Conservation (phyloP, 2,329 filamentous ascomycete species). For the Shiraia sp. region DNA sequence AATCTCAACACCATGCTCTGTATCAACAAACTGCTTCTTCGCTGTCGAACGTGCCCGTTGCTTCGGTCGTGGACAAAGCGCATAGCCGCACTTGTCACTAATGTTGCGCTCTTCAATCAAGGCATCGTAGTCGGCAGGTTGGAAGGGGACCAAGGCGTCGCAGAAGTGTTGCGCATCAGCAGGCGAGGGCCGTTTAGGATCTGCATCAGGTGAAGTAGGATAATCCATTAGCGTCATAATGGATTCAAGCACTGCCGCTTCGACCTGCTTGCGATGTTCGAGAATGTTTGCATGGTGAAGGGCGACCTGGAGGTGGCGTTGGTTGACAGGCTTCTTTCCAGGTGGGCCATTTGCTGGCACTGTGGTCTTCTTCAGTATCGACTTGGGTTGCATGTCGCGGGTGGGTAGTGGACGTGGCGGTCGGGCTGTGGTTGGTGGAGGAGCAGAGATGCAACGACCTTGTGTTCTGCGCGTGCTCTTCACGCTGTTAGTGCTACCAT, state of each 20-base stretch:
- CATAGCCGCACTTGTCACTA: slow-evolving; percentile 80
- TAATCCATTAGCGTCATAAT: slow-evolving; percentile 72
- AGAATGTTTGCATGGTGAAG: slow-evolving; percentile 81
- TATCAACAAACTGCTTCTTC: slow-evolving; percentile 68
- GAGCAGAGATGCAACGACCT: not conserved
- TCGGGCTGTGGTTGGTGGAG: slow-evolving; percentile 1
- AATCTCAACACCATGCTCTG: slow-evolving; percentile 61
- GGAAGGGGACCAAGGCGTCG: slow-evolving; percentile 70
- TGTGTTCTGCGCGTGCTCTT: too few species aligned
- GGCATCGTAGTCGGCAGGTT: slow-evolving; percentile 86
- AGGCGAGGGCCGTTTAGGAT: slow-evolving; percentile 56
- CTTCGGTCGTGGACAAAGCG: slow-evolving; percentile 71
- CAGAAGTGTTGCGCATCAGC: slow-evolving; percentile 70
- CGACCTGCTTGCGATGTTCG: slow-evolving; percentile 78
- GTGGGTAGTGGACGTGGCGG: not conserved
- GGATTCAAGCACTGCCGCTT: slow-evolving; percentile 71
- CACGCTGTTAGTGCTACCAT: not conserved
- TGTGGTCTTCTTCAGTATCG: slow-evolving; percentile 49
- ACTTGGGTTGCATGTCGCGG: slow-evolving; percentile 46
- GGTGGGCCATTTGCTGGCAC: slow-evolving; percentile 24
- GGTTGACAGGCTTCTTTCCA: slow-evolving; percentile 36
- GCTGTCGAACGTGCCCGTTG: slow-evolving; percentile 55
- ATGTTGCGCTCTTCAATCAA: slow-evolving; percentile 88
- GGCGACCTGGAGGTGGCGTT: slow-evolving; percentile 64
- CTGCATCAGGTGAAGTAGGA: slow-evolving; percentile 57